Base-by-base conservation (phyloP, 768 basidiomycete species). In the Lentinula raphanica region DNA sequence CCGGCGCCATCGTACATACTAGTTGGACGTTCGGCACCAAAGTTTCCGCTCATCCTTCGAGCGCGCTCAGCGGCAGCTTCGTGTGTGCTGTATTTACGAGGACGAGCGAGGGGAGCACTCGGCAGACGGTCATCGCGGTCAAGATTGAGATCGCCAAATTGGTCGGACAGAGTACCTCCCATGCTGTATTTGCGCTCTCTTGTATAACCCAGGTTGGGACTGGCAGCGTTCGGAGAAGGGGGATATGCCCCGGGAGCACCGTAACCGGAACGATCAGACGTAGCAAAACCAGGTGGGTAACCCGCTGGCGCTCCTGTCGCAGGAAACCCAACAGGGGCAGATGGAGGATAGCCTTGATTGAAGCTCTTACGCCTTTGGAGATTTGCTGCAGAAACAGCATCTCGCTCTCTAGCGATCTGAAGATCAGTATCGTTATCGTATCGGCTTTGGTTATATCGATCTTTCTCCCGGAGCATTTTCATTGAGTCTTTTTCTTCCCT, bases 361-460 rank as follows among this genome's bases (percentile, higher is more conserved):
- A 83, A 79, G 63, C 83, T 86, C 64, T 77, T 80, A 50, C 83
- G 77, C 49, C 83, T 78, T 64, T 85, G 81, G 38, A 74, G 70
- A 45, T 62, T 65, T 48, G 63, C 23, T 21, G 32, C 49, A 32
- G 35, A 32, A 38, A 25, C 65, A 54, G 75, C 72, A 65, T 87
- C 85, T 40, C 76, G 74, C 60, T 85, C 86, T 45, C 85, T 82
- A 25, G 80, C 83, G 28, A 75, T 71, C 49, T 79, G 79, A 28
- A 83, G 71, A n/a, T 85, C 82, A 38, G 75, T 73, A 27, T 86
- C 84, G 54, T 78, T 71, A 62, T 80, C 76, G 32, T 67, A 68
- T 54, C 69, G 72, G 51, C 67, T 68, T 55, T 63, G 65, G 28
- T 55, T 48, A 53, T 73, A 66, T 25, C 75, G 75, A 61, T 85